phyloP scores from a whole-genome alignment of 2,329 filamentous ascomycete species.

The Penicillium sp. region DNA sequence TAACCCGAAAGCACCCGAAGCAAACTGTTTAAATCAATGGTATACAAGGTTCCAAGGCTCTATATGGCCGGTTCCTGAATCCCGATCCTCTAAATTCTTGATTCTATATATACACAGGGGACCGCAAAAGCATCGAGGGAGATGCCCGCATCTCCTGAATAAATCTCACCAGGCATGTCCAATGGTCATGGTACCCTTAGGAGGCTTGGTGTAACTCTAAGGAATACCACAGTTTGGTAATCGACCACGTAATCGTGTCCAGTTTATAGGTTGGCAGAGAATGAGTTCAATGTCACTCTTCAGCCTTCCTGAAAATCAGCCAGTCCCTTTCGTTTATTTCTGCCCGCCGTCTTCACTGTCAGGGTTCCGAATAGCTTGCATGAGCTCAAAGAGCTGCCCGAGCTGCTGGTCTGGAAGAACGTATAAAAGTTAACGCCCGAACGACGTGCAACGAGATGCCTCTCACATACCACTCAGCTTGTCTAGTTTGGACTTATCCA shows the following conservation, averaged over 20 bases:
- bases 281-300: not conserved
- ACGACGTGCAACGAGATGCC: not conserved
- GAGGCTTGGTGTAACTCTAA: too few species aligned
- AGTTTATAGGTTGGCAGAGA: too few species aligned
- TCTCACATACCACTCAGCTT: conserved; percentile 81
- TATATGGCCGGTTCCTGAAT: too few species aligned
- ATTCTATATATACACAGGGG: conserved; percentile 16
- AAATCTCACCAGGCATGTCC: too few species aligned
- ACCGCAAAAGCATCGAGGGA: conserved; percentile 10
- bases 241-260: too few species aligned
- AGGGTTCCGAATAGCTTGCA: conserved; percentile 69
- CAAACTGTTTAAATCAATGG: too few species aligned
- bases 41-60: not conserved
- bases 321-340: not conserved
- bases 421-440: conserved; percentile 3
- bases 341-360: conserved; percentile 28
- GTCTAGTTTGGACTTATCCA: conserved; percentile 78
- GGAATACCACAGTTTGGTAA: too few species aligned
- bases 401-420: conserved; percentile 74
- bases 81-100: too few species aligned
- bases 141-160: conserved; percentile 20
- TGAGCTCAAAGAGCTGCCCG: conserved; percentile 88
- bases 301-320: not conserved
- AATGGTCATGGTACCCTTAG: too few species aligned
- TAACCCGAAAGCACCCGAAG: too few species aligned